Conservation (phyloP, 1,284 basidiomycete genomes). For the Pterulicium gracile region DNA sequence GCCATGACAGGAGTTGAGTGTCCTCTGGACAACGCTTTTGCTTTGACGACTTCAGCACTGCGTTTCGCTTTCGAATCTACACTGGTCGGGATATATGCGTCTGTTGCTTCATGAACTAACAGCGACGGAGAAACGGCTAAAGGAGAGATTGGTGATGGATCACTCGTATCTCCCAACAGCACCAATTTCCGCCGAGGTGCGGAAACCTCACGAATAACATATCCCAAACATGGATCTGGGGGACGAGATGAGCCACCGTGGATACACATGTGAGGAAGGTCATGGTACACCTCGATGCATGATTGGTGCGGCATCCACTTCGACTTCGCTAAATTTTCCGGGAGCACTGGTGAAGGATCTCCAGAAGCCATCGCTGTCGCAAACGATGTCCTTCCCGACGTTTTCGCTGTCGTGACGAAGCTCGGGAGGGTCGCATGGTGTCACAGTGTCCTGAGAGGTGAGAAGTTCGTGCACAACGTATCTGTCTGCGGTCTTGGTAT, state of each 20-base stretch:
- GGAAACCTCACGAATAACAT: slow-evolving; percentile 59
- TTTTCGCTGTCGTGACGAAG: slow-evolving; percentile 58
- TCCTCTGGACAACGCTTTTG: slow-evolving; percentile 53
- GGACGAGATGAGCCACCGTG: slow-evolving; percentile 3
- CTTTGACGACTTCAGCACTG: slow-evolving; percentile 35
- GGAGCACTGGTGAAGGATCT: slow-evolving; percentile 30
- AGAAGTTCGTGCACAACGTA: slow-evolving; percentile 83
- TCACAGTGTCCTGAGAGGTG: slow-evolving; percentile 32
- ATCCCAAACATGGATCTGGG: slow-evolving; percentile 76
- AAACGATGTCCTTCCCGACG: slow-evolving; percentile 52
- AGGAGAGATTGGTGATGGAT: slow-evolving; percentile 46
- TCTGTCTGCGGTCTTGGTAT: slow-evolving; percentile 49
- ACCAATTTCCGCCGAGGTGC: slow-evolving; percentile 37
- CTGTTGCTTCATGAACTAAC: slow-evolving; percentile 78
- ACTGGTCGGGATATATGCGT: slow-evolving; percentile 56
- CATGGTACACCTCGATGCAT: slow-evolving; percentile 58
- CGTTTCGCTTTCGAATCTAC: slow-evolving; percentile 39
- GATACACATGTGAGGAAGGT: slow-evolving; percentile 2
- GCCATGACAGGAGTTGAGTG: slow-evolving; percentile 83
- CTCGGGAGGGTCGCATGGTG: slow-evolving; percentile 36
- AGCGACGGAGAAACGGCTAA: slow-evolving; percentile 42
- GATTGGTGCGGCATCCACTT: slow-evolving; percentile 73
- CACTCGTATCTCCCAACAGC: slow-evolving; percentile 56
- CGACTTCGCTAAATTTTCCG: slow-evolving; percentile 32
- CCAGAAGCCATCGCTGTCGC: slow-evolving; percentile 67